These are phyloP conservation scores for Erodium trifolium DNA, from an alignment of 441 rosid genomes.

Conservation along the genomic window DNA sequence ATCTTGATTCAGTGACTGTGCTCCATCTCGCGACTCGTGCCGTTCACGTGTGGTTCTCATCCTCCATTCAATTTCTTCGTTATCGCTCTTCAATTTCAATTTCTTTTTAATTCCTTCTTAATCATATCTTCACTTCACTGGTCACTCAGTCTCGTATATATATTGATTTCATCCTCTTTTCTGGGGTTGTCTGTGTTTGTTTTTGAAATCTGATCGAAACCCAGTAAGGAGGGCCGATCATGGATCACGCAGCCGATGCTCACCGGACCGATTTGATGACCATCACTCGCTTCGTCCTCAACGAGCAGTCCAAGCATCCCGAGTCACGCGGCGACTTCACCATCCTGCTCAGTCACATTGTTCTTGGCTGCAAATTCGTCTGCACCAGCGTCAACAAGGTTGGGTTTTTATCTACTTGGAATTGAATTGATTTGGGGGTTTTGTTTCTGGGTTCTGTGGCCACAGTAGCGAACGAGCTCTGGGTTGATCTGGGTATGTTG, in stretches of 20 bases:
- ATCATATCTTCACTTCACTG: background rate
- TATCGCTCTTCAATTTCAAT: background rate
- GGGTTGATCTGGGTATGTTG: too few relatives aligned
- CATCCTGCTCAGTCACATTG: slow-evolving; percentile 85
- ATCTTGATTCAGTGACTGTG: slow-evolving; percentile 2
- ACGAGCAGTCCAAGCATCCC: slow-evolving; percentile 81
- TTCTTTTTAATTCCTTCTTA: background rate
- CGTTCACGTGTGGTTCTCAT: slow-evolving; percentile 4
- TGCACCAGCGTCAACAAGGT: slow-evolving; percentile 95
- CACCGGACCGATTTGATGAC: slow-evolving; percentile 94
- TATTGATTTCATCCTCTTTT: background rate
- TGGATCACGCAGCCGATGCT: slow-evolving; percentile 91
- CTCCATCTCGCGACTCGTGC: background rate
- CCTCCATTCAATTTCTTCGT: background rate
- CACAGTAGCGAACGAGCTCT: background rate
- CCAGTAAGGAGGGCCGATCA: slow-evolving; percentile 10
- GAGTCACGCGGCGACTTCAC: slow-evolving; percentile 97
- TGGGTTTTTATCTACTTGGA: too few relatives aligned
- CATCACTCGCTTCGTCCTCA: slow-evolving; percentile 73
- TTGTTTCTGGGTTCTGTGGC: slow-evolving; percentile 3
- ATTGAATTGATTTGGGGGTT: background rate
- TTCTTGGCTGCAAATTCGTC: slow-evolving; percentile 96
- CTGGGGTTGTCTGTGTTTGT: background rate
- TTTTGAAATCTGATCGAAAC: background rate
- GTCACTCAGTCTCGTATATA: background rate